Evolutionary conservation across 306 rosid genomes (phyloP).

Genomic region (Lithocarpus polystachyus): DNA sequence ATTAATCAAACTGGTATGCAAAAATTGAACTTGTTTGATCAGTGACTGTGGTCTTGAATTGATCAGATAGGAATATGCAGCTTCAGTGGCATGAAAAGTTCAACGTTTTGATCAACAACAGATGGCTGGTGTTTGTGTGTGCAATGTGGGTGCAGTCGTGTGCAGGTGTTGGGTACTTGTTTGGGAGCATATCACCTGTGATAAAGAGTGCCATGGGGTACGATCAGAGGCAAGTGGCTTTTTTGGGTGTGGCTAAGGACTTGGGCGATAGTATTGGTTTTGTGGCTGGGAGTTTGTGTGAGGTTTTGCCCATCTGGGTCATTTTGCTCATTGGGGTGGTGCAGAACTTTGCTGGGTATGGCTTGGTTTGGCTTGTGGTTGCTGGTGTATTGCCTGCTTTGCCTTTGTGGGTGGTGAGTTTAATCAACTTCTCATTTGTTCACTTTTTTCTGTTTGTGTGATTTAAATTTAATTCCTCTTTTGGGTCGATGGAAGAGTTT

Average conservation of each 20-base stretch:
- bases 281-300: constrained; percentile 61
- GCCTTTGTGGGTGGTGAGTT: constrained; percentile 74
- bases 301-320: constrained; percentile 49
- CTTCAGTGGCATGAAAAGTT: constrained; percentile 34
- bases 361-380: constrained; percentile 70
- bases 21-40: background rate
- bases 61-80: constrained; percentile 3
- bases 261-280: constrained; percentile 78
- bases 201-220: constrained; percentile 69
- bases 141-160: constrained; percentile 83
- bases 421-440: background rate
- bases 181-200: constrained; percentile 85
- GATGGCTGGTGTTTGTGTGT: constrained; percentile 88
- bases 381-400: constrained; percentile 45
- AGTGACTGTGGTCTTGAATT: no score
- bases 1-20: background rate
- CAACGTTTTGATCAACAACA: constrained; percentile 36
- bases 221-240: constrained; percentile 66
- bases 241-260: constrained; percentile 73
- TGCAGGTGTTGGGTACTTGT: constrained; percentile 78
- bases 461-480: background rate
- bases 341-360: constrained; percentile 65
- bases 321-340: constrained; percentile 52
- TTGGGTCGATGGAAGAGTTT: background rate
- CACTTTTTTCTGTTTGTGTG: background rate